Evolutionary conservation across 1,284 basidiomycete genomes (phyloP).

Genomic region (Pseudozyma tsukubaensis): DNA sequence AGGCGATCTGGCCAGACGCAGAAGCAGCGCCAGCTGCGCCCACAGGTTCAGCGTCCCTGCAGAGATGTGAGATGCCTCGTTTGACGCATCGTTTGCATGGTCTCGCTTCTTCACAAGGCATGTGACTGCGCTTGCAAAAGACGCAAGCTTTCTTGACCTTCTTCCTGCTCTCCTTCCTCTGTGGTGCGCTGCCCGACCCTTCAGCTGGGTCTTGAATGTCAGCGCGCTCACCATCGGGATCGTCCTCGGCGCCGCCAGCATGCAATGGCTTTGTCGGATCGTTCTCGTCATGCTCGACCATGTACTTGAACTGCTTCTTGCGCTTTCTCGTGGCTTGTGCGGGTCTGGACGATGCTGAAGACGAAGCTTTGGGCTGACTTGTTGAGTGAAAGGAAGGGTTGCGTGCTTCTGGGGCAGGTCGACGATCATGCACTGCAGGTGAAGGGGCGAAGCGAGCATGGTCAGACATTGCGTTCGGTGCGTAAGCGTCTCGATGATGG

Average conservation of each 20-base stretch:
- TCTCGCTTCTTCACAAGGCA: conserved; percentile 45
- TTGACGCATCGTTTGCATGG: conserved; percentile 48
- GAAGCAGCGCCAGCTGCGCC: conserved; percentile 16
- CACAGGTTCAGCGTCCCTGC: conserved; percentile 45
- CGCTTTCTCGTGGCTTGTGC: conserved; percentile 22
- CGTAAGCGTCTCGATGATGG: conserved; percentile 5
- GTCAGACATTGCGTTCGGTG: not conserved
- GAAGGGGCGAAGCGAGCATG: conserved; percentile 3
- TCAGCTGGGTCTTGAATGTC: conserved; percentile 6
- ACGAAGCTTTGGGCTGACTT: not conserved
- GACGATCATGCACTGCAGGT: conserved; percentile 1
- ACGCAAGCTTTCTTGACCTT: conserved; percentile 55
- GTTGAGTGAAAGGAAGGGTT: conserved; percentile 1
- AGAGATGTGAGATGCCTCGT: conserved; percentile 49
- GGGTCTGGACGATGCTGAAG: conserved; percentile 3
- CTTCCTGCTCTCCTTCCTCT: conserved; percentile 40
- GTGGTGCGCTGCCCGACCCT: not conserved
- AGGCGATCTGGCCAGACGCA: conserved; percentile 1
- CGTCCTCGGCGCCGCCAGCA: conserved; percentile 12
- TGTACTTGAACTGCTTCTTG: conserved; percentile 56
- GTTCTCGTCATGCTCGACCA: conserved; percentile 28
- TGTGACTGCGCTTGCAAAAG: conserved; percentile 56
- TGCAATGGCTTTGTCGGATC: conserved; percentile 11
- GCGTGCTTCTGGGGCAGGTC: not conserved
- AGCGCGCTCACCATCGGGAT: conserved; percentile 5